Evolutionary conservation across 805 yeast species (phyloP).

Genomic region (Jamesozyma hellenica): DNA sequence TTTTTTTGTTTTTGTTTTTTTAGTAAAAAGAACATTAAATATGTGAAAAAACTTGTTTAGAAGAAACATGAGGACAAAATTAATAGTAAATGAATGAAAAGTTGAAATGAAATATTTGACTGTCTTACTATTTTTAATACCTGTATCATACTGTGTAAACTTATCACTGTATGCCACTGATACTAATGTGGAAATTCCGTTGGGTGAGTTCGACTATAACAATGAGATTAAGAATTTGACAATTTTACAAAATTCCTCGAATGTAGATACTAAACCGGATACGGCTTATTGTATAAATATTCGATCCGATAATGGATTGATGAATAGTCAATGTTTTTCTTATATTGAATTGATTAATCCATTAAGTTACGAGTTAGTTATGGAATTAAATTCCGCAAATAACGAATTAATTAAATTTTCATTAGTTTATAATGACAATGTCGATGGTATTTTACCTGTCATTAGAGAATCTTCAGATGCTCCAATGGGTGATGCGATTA

Average conservation of each 20-base stretch:
- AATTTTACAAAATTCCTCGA: background rate
- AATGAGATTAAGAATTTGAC: background rate
- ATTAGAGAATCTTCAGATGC: conserved; percentile 13
- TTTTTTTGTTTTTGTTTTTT: too few species aligned
- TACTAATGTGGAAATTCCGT: background rate
- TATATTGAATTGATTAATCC: conserved; percentile 15
- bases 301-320: conserved; percentile 6
- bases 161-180: background rate
- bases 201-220: background rate
- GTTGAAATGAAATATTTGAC: background rate
- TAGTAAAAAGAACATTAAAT: too few species aligned
- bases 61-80: too few species aligned
- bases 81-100: too few species aligned
- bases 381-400: conserved; percentile 10
- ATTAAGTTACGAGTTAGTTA: conserved; percentile 16
- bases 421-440: conserved; percentile 9
- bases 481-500: conserved; percentile 15
- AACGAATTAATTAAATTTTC: conserved; percentile 15
- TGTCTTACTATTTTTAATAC: background rate
- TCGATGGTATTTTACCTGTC: conserved; percentile 12
- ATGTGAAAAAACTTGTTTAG: too few species aligned
- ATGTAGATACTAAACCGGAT: background rate
- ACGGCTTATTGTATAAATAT: conserved; percentile 18
- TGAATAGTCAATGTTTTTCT: conserved; percentile 16
- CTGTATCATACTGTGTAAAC: background rate